Percentiles rank a stretch among this genome's conserved stretches.
These are phyloP conservation scores for Didymella segeticola DNA, from an alignment of 2,329 filamentous ascomycete species.

Conservation along the genomic window DNA sequence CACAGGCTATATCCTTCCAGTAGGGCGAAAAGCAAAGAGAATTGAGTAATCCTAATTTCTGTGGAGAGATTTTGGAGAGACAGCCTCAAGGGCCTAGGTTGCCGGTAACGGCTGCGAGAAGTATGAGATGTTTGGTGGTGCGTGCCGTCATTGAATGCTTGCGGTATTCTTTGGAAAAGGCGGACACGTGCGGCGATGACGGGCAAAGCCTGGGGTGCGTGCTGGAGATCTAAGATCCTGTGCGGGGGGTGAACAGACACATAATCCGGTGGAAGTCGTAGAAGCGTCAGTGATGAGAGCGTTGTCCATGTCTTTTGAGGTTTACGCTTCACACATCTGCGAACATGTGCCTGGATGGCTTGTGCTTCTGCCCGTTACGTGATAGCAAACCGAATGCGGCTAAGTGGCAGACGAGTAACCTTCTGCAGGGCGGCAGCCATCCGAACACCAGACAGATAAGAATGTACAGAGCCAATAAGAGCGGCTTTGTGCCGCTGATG, in stretches of 20 bases:
- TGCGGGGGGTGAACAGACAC: constrained; percentile 28
- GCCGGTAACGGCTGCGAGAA: constrained; percentile 49
- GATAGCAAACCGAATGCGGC: constrained; percentile 30
- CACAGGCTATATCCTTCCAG: constrained; percentile 31
- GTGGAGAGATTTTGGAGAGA: constrained; percentile 12
- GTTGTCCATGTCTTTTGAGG: constrained; percentile 44
- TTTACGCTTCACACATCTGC: constrained; percentile 21
- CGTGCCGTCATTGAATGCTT: constrained; percentile 52
- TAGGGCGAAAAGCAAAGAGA: constrained; percentile 29
- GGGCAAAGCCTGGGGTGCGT: constrained; percentile 23
- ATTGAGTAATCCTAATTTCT: constrained; percentile 25
- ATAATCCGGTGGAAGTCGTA: constrained; percentile 30
- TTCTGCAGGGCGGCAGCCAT: constrained; percentile 19
- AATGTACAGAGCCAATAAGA: constrained; percentile 32
- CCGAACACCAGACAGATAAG: constrained; percentile 40
- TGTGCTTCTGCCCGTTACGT: constrained; percentile 35
- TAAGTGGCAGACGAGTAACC: constrained; percentile 23
- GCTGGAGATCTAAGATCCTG: constrained; percentile 31
- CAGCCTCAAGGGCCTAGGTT: constrained; percentile 44
- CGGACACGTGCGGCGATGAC: constrained; percentile 19
- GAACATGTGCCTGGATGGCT: constrained; percentile 42
- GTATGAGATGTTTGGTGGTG: constrained; percentile 52
- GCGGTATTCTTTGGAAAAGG: constrained; percentile 7
- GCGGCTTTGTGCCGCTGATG: constrained; percentile 31
- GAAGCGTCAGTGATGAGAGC: constrained; percentile 25